These are phyloP conservation scores for Curvularia sp. DNA, from an alignment of 2,329 filamentous ascomycete genomes.

Conservation along the genomic window DNA sequence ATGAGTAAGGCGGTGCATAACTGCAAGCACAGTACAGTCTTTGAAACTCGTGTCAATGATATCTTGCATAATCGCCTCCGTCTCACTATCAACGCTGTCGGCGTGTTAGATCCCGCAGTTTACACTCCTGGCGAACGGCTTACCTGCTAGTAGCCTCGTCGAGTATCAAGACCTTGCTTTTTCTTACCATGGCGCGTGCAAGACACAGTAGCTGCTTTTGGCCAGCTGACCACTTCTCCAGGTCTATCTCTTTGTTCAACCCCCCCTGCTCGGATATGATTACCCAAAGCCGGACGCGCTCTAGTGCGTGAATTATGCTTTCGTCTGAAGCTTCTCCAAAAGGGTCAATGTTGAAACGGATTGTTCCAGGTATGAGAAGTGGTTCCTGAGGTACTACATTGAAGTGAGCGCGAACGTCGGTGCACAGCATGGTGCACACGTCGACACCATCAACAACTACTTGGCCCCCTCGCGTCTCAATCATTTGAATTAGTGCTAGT, in stretches of 20 bases:
- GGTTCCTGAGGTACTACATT: constrained; percentile 59
- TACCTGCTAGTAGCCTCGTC: constrained; percentile 57
- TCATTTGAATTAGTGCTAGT: neutral
- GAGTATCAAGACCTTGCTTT: constrained; percentile 62
- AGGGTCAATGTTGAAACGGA: constrained; percentile 58
- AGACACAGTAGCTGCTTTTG: constrained; percentile 68
- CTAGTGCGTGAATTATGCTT: constrained; percentile 49
- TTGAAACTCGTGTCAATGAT: constrained; percentile 20
- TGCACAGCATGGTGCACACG: constrained; percentile 51
- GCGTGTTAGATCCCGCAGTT: neutral
- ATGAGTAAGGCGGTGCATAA: neutral
- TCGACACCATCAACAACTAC: constrained; percentile 58
- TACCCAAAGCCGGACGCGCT: constrained; percentile 52
- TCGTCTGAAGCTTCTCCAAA: constrained; percentile 40
- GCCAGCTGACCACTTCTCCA: constrained; percentile 67
- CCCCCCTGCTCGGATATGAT: constrained; percentile 16
- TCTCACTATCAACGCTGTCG: constrained; percentile 2
- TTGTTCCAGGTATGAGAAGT: constrained; percentile 54
- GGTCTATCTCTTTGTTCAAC: neutral
- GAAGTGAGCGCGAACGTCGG: constrained; percentile 52
- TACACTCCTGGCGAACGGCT: neutral
- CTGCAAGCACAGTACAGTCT: constrained; percentile 18
- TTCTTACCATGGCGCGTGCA: constrained; percentile 59
- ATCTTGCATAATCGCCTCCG: constrained; percentile 11
- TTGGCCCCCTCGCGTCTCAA: neutral